A percentile compares a stretch with the other conserved stretches of the same genome.
These are phyloP conservation scores for Parietaria judaica DNA, from an alignment of 306 rosid species.

Conservation along the genomic window DNA sequence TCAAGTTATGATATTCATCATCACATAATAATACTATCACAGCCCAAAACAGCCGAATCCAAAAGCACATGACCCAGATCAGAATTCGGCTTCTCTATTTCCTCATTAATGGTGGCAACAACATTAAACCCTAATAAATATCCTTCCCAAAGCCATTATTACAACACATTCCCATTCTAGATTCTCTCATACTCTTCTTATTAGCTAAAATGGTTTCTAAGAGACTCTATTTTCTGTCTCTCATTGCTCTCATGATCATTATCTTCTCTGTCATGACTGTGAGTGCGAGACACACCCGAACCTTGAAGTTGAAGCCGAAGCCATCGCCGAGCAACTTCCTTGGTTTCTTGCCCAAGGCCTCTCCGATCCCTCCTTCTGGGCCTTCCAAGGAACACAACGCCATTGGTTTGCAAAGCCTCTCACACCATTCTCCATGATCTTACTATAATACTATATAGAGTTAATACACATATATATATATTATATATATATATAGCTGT, in stretches of 20 bases:
- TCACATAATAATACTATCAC: not conserved
- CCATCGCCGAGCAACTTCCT: constrained; percentile 26
- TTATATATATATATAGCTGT: not conserved
- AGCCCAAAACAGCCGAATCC: constrained; percentile 26
- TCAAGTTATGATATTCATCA: too few species aligned
- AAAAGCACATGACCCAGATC: constrained; percentile 40
- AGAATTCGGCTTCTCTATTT: constrained; percentile 34
- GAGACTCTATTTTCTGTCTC: constrained; percentile 12
- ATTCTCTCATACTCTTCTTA: not conserved
- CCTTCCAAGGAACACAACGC: constrained; percentile 76
- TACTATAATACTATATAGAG: not conserved
- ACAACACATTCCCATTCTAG: not conserved
- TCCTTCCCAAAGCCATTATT: constrained; percentile 19
- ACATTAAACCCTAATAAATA: constrained; percentile 11
- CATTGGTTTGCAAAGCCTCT: constrained; percentile 37
- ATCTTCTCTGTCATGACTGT: constrained; percentile 14
- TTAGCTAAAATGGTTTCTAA: constrained; percentile 37
- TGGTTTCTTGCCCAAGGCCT: constrained; percentile 59
- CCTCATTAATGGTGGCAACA: constrained; percentile 20
- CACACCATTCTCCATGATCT: constrained; percentile 36
- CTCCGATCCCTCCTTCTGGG: constrained; percentile 68
- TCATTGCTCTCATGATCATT: constrained; percentile 18
- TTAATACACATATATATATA: not conserved
- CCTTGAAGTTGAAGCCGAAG: constrained; percentile 34
- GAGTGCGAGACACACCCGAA: constrained; percentile 12